Conservation (phyloP, 768 basidiomycete species). For the Mycena metata region DNA sequence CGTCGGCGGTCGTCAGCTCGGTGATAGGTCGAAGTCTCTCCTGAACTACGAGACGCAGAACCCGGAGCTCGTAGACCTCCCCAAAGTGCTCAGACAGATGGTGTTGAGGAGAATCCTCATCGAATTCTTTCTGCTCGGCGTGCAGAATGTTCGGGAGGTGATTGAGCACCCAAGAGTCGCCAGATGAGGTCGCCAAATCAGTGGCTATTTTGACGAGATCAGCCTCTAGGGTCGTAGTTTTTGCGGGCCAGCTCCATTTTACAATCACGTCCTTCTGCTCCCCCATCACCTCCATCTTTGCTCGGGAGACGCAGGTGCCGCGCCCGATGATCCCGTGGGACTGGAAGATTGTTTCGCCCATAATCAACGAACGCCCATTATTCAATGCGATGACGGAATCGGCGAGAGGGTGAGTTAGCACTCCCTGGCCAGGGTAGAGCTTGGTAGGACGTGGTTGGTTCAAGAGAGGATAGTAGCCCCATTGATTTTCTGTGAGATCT, state of each 20-base stretch:
- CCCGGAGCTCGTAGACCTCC: too few species aligned
- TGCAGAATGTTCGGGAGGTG: conserved; percentile 20
- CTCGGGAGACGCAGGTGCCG: conserved; percentile 20
- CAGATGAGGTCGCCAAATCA: neutral
- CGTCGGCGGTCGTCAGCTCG: conserved; percentile 38
- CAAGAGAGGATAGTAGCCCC: conserved; percentile 16
- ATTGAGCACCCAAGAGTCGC: neutral
- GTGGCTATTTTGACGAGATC: conserved; percentile 8
- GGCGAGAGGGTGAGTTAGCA: conserved; percentile 1
- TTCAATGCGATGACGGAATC: neutral
- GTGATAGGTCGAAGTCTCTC: conserved; percentile 28
- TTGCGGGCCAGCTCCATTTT: conserved; percentile 27
- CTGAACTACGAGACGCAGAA: conserved; percentile 13
- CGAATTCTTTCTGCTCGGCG: conserved; percentile 11
- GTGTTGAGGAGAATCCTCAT: too few species aligned
- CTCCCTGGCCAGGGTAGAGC: neutral
- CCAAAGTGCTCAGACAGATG: too few species aligned
- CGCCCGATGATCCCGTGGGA: conserved; percentile 24
- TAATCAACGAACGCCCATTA: neutral
- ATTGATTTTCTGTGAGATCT: too few species aligned
- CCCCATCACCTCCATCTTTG: conserved; percentile 21
- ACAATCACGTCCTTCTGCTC: conserved; percentile 11
- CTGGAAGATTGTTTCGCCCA: conserved; percentile 15
- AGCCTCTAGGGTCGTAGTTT: conserved; percentile 6
- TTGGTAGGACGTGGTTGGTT: neutral